Percentiles rank a stretch among this genome's conserved stretches.
Evolutionary conservation across 176 grass and related monocot species (phyloP).

Genomic region (Puccinellia tenuiflora): DNA sequence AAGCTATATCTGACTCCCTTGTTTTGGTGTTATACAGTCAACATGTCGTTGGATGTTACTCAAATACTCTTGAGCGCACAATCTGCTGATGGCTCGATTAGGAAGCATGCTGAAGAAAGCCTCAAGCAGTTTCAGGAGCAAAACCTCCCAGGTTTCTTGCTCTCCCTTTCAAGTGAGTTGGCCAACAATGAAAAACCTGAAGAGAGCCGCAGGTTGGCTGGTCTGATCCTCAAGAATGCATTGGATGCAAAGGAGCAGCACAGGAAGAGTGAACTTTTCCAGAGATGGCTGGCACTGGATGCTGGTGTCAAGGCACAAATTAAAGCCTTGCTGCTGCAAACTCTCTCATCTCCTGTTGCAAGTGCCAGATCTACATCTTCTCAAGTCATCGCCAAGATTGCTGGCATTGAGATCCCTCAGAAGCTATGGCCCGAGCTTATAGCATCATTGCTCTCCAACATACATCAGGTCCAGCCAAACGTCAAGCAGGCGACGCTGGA

Average conservation of each 20-base stretch:
- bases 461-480: conserved; percentile 71
- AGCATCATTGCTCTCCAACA: conserved; percentile 58
- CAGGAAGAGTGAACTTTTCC: conserved; percentile 70
- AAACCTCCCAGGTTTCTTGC: conserved; percentile 65
- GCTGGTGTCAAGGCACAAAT: conserved; percentile 58
- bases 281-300: conserved; percentile 79
- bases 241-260: conserved; percentile 78
- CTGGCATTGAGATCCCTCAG: conserved; percentile 73
- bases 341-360: conserved; percentile 64
- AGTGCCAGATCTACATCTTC: conserved; percentile 81
- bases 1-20: neutral
- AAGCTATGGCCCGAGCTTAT: conserved; percentile 87
- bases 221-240: conserved; percentile 80
- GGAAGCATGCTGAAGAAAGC: conserved; percentile 78
- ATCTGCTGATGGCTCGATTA: conserved; percentile 43
- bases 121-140: conserved; percentile 89
- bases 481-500: conserved; percentile 73
- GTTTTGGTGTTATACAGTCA: conserved; percentile 31
- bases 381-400: conserved; percentile 81
- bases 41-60: conserved; percentile 74
- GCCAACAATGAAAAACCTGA: conserved; percentile 66
- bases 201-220: conserved; percentile 71
- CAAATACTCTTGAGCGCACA: conserved; percentile 78
- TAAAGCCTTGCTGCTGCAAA: conserved; percentile 58
- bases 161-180: conserved; percentile 60